phyloP scores from a whole-genome alignment of 768 basidiomycete genomes.

The Tylopilus sp. region DNA sequence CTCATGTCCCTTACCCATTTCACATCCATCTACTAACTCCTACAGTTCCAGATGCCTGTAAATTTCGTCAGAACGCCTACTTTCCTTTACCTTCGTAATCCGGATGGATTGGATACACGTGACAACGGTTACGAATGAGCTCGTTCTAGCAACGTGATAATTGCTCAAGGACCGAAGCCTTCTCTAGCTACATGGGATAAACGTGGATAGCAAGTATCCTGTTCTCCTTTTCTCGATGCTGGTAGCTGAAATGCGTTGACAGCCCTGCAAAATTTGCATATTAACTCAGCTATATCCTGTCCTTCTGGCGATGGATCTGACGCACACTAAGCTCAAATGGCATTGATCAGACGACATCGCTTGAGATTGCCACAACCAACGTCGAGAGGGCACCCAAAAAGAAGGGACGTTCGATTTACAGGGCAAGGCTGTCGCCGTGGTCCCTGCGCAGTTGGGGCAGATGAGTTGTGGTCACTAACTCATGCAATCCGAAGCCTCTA shows the following conservation, averaged over 20 bases:
- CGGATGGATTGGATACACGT: conserved; percentile 46
- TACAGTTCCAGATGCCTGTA: conserved; percentile 47
- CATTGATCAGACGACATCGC: conserved; percentile 32
- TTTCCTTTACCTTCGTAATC: conserved; percentile 56
- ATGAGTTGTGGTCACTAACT: neutral
- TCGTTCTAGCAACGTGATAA: conserved; percentile 47
- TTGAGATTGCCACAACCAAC: conserved; percentile 39
- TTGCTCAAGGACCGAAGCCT: conserved; percentile 49
- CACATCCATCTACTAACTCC: neutral
- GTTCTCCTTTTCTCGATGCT: neutral
- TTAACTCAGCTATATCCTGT: neutral
- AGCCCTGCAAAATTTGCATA: conserved; percentile 55
- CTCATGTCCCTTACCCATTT: neutral
- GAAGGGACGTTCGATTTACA: conserved; percentile 36
- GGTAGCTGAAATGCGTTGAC: neutral
- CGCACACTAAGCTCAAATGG: conserved; percentile 38
- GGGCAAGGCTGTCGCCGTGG: conserved; percentile 39
- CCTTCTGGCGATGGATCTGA: neutral
- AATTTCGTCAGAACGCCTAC: conserved; percentile 58
- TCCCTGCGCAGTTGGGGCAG: conserved; percentile 27
- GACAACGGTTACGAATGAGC: conserved; percentile 39
- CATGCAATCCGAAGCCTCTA: too few species aligned
- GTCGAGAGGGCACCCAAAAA: conserved; percentile 41
- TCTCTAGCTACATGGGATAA: conserved; percentile 66
- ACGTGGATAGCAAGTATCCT: conserved; percentile 50